Base-by-base conservation (phyloP, 2,329 filamentous ascomycete genomes). In the Paracorniculantispora psalliotae region DNA sequence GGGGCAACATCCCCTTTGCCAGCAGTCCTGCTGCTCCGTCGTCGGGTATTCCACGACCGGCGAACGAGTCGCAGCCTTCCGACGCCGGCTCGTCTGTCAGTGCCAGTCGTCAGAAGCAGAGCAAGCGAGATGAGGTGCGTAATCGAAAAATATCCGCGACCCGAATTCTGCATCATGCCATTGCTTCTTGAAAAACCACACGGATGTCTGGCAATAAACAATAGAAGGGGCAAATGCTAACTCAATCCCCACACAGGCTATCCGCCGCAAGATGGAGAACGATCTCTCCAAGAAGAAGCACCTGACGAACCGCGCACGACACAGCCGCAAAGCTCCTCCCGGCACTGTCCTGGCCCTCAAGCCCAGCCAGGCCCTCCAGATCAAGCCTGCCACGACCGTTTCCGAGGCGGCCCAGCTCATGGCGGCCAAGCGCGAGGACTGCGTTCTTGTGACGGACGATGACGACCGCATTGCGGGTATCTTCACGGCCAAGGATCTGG, bases 261-360 rank as follows among this genome's bases (percentile, higher is more conserved):
- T 99, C 72, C 91, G 94, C 69, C 87, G 87, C 70, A 97, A 97
- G 80, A 89, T 99, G 81, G 94, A 99, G 80, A 93, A 85, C 71
- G 94, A 99, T 73, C 88, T 99, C 78, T 96, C 86, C 83, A 97
- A 97, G 81, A 97, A 97, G 85, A 96, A 92, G 78, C 85, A 91
- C 70, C 83, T 86, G 62, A 85, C 87, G 64, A 82, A 85, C 67
- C 88, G 92, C 67, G 88, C 92, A 65, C 87, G 92, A 66, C 90
- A 91, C 70, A 90, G 88, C 62, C 89, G 92, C 72, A 97, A 97
- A 79, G 93, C 93, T 59, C 93, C 94, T 61, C 94, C 94, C 2
- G 94, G 94, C 66, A 97, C 93, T 59, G 94, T 99, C 61, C 88
- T 99, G 62, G 91, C 94, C 68, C 83, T 99, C 63, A 96, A 96